Evolutionary conservation across 2,329 filamentous ascomycete species (phyloP), one percentile per base, ranked within the genome.

Genomic region (Leptodontidium sp.): DNA sequence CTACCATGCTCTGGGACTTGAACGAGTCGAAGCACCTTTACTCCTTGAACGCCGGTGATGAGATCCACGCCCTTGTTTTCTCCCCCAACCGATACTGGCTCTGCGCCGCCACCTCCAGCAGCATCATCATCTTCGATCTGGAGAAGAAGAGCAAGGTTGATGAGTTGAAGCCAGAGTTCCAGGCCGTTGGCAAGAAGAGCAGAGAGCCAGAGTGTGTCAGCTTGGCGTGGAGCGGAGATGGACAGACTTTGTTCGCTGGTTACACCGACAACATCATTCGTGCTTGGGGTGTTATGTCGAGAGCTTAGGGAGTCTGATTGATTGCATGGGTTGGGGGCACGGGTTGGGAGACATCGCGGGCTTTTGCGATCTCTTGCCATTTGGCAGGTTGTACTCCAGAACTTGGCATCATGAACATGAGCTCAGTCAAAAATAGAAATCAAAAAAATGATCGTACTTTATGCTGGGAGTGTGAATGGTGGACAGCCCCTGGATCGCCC

Each of bases 131-230:
- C 90, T 99, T 99, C 87, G 96, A 99, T 82, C 91, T 99, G 78
- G 96, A 99, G 93, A 99, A 99, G 94, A 99, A 99, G 94, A 97
- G 91, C 92, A 98, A 98, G 92, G 95, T 98, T 82, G 95, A 98
- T 80, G 96, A 98, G 91, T 91, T 99, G 84, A 98, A 97, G 92
- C 95, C 95, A 78, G 96, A 99, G 84, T 97, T 96, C 88, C 88
- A 94, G 81, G 89, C 94, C 82, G 91, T 94, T 82, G 93, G 94
- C 87, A 97, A 97, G 93, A 98, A 98, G 93, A 94, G 91, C 90
- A 91, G 94, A 82, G 95, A 98, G 86, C 96, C 96, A 79, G 95
- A 98, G 91, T 98, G 95, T 85, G 91, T 99, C 81, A 93, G 90
- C 83, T 89, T 99, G 86, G 95, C 95, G 82, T 99, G 96, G 96